Base-by-base conservation (phyloP, 2,329 filamentous ascomycete species). In the Aspergillus costaricaensis region DNA sequence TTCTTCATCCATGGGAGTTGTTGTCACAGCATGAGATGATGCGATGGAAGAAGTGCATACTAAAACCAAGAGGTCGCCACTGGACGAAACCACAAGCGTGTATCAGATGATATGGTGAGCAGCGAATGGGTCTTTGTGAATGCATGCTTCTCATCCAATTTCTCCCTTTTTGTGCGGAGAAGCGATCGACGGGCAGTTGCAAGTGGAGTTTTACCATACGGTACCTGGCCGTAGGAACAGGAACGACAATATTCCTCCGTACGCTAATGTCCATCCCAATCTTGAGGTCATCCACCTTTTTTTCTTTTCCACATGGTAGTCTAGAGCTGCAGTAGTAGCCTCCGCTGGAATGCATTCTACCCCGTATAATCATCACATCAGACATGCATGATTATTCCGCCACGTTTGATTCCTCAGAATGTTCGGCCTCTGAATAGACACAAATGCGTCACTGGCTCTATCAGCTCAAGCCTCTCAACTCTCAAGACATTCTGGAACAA, bases 171-270 rank as follows among this genome's bases (percentile, higher is more conserved):
- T 14, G n/a, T 55, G 53, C 53, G 53, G 53, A 55, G 53, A 55
- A 55, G 53, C 53, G 53, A 55, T 55, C 53, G 53, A 55, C 53
- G 53, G 53, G 53, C 39, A 47, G 53, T 55, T 55, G 39, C 41
- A 27, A 17, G 53, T 55, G 53, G 53, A 47, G 53, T 30, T 55
- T 55, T 55, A 55, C 53, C 53, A 32, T 55, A 55, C 53, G 25
- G 39, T 55, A 55, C 53, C 51, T 53, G 50, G 32, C 30, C 19
- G 21, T 27, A 25, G 21, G 44, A 27, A 30, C 21, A 30, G 47
- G n/a, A 17, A 32, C 23, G 47, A 30, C 47, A 30, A 30, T 17
- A 30, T 44, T 44, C 41, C 41, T 44, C 41, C 41, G 41, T 44
- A 50, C 47, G 25, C 47, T 50, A 50, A 50, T 50, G 47, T n/a